Evolutionary conservation across 2,329 filamentous ascomycete genomes (phyloP), one percentile per base, ranked within the genome.

Genomic region (Talaromyces pinophilus): DNA sequence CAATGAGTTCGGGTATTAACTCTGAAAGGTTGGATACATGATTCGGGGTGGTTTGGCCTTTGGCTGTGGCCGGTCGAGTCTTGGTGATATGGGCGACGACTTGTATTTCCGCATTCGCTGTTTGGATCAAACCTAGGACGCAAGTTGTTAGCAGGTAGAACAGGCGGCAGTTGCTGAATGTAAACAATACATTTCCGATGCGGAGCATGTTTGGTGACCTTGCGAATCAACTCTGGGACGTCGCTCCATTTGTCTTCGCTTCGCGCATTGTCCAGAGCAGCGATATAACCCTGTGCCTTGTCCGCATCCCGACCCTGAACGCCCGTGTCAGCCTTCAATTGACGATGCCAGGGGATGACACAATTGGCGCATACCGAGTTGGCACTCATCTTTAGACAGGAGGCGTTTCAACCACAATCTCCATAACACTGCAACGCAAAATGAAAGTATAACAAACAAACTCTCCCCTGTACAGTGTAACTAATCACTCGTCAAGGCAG

Each of bases 161-260:
- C 54, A 64, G 35, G 54, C 62, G 61, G 61, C 62, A 46, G 64
- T 62, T 66, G 68, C 69, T 64, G 59, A 44, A 59, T 38, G 59
- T 57, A 52, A 57, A 65, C 55, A 68, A 76, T 89, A 97, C 94
- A 97, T 80, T 87, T 87, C 78, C 92, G 87, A 68, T 91, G 87
- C 48, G 93, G 90, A 72, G 93, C 92, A 85, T 99, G 94, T 80
- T 99, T 98, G 75, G 90, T 91, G 74, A 98, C 86, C 81, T 99
- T 99, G 77, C 94, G 88, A 73, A 95, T 89, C 69, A 96, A 86
- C 81, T 98, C 94, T 30, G 92, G 92, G 35, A 98, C 86, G 35
- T 91, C 88, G 71, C 88, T 84, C 95, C 95, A 99, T 77, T 89
- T 89, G 62, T 91, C 93, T 74, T 94, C 89, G 79, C 92, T 96